Conservation (phyloP, 73 alveolate species). For the Paramecium caudatum region DNA sequence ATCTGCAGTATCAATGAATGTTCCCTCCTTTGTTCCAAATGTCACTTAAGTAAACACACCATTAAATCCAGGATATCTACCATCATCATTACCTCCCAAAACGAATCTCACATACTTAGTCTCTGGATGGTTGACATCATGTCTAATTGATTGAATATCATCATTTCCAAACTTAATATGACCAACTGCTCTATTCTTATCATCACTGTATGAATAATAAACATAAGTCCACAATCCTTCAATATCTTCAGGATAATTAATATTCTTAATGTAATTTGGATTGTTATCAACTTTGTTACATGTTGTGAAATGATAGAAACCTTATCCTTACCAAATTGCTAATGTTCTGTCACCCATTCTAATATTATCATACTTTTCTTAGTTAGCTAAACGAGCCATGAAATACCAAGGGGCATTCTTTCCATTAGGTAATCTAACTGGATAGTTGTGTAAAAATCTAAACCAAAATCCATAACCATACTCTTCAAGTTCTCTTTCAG, state of each 20-base stretch:
- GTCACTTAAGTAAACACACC: conserved; percentile 21
- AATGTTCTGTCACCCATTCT: conserved; percentile 70
- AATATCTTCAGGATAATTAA: conserved; percentile 71
- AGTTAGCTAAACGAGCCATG: neutral
- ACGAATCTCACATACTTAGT: conserved; percentile 63
- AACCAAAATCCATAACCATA: conserved; percentile 64
- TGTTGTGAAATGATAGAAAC: conserved; percentile 62
- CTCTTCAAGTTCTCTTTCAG: conserved; percentile 16
- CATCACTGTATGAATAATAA: conserved; percentile 68
- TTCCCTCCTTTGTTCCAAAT: conserved; percentile 36
- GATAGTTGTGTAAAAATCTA: conserved; percentile 27
- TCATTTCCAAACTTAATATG: conserved; percentile 40
- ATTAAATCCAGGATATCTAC: conserved; percentile 57
- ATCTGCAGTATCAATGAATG: conserved; percentile 31
- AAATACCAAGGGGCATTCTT: conserved; percentile 57
- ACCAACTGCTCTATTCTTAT: conserved; percentile 42
- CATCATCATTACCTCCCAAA: conserved; percentile 61
- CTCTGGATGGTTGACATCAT: conserved; percentile 27
- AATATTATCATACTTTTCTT: conserved; percentile 44
- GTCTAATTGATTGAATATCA: conserved; percentile 14
- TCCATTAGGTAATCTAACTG: conserved; percentile 19
- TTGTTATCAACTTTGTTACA: conserved; percentile 39
- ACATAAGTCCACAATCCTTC: conserved; percentile 73
- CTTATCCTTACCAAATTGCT: conserved; percentile 72
- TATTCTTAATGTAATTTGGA: conserved; percentile 28